Base-by-base conservation (phyloP, 2,329 filamentous ascomycete species). In the Cyanodermella asteris region DNA sequence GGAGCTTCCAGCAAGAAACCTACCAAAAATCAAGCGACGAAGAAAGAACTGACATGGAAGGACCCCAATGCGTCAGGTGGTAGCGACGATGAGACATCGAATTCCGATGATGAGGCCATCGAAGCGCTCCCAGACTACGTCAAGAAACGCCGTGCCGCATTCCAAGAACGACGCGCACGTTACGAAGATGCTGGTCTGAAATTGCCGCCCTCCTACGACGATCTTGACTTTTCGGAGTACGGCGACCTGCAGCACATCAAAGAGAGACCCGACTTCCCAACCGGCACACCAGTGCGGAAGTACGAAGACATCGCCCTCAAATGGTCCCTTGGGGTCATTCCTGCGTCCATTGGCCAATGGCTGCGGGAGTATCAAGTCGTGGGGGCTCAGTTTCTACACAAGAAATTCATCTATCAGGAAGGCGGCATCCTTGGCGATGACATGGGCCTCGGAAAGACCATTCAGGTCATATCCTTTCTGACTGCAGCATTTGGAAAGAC, bases 381-480 rank as follows among this genome's bases (percentile, higher is more conserved):
- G 15, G 87, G 87, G 5, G 77, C 74, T 9, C 61, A 64, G 16
- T 94, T 93, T 39, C 56, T 97, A 6, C 82, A 94, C 43, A 65
- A 77, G 31, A 62, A 77, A 13, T 94, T 94, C 42, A 73, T 93
- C 4, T 84, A 78, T 35, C 87, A 97, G 41, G 73, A 72, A 37
- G 87, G 87, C 1, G 80, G 76, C 2, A 76, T 97, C 13, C 59
- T 97, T 1, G 82, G 84, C 3, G 87, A 97, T 42, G 87, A 97
- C 40, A 97, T 97, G 87, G 87, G 87, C 12, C 50, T 97, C 16
- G 87, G 87, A 1, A 97, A 97, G 49, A 97, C 87, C 0, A 78
- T 97, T 3, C 87, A 97, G 46, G 78, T 97, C 14, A 87, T 81
- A 29, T 76, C 82, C 0, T 94, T 97, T 35, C 55, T 97, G 13